Evolutionary conservation across 495 filamentous ascomycete genomes (phyloP).

Genomic region (Evansstolkia leycettana): DNA sequence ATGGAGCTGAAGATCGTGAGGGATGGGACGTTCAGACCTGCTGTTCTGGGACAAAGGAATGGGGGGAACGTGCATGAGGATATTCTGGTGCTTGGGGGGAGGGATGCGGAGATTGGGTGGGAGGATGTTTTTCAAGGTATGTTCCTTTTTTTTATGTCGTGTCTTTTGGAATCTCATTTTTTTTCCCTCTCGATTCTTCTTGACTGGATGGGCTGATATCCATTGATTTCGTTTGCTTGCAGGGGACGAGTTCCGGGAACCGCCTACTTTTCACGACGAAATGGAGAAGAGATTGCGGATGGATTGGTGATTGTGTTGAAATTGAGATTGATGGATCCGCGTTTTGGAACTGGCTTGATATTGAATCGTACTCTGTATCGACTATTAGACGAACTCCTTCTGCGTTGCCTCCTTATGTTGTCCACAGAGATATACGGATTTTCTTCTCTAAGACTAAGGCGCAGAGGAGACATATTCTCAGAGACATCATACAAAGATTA

Average conservation of each 20-base stretch:
- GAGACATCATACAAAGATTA: too few species aligned
- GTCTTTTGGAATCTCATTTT: too few species aligned
- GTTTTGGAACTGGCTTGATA: too few species aligned
- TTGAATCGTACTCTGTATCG: too few species aligned
- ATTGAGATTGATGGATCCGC: too few species aligned
- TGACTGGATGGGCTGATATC: constrained; percentile 4
- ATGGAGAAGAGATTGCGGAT: constrained; percentile 83
- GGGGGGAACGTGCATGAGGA: constrained; percentile 55
- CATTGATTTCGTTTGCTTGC: constrained; percentile 2
- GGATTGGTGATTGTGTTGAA: constrained; percentile 37
- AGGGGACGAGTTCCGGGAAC: constrained; percentile 51
- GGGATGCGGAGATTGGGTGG: constrained; percentile 66
- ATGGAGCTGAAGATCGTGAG: constrained; percentile 88
- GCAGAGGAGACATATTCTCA: too few species aligned
- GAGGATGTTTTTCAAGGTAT: constrained; percentile 73
- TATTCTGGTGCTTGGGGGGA: constrained; percentile 56
- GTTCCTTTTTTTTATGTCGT: too few species aligned
- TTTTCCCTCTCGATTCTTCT: constrained; percentile 4
- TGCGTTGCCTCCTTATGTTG: too few species aligned
- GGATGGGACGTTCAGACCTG: constrained; percentile 41
- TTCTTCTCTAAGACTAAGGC: too few species aligned
- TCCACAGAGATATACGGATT: too few species aligned
- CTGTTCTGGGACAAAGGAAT: constrained; percentile 26
- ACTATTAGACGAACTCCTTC: too few species aligned
- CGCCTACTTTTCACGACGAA: constrained; percentile 72